A percentile compares a stretch with the other conserved stretches of the same genome.
These are phyloP conservation scores for Magnusiomyces fungicola DNA, from an alignment of 1,139 yeast genomes.

Conservation along the genomic window DNA sequence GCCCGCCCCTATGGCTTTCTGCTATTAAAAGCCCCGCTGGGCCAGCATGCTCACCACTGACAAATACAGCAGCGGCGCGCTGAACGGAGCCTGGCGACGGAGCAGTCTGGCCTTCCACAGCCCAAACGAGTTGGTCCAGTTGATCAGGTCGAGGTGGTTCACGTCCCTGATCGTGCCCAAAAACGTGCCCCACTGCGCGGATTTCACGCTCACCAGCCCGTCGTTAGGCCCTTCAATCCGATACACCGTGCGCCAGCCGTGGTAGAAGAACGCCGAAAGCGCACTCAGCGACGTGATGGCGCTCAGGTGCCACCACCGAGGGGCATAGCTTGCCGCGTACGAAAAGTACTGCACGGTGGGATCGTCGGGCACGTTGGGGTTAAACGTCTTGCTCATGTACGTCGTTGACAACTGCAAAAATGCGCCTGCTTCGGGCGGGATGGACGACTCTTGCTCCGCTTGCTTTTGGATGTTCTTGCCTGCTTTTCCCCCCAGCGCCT, in stretches of 20 bases:
- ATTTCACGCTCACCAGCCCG: conserved; percentile 74
- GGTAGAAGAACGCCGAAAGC: conserved; percentile 34
- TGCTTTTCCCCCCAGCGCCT: no score
- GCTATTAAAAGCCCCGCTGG: conserved; percentile 46
- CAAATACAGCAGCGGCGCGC: conserved; percentile 68
- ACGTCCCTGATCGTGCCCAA: conserved; percentile 70
- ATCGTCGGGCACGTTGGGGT: conserved; percentile 44
- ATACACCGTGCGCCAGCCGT: conserved; percentile 56
- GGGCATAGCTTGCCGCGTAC: conserved; percentile 68
- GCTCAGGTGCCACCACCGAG: conserved; percentile 49
- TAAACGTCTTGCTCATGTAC: conserved; percentile 45
- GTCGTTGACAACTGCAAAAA: conserved; percentile 45
- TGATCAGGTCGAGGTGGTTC: conserved; percentile 79
- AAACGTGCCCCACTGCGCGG: conserved; percentile 79
- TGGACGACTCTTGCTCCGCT: background rate
- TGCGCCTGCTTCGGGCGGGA: conserved; percentile 19
- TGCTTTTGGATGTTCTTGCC: no score
- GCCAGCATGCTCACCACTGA: conserved; percentile 68
- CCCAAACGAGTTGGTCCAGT: conserved; percentile 63
- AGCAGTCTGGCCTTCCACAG: conserved; percentile 25
- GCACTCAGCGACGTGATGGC: background rate
- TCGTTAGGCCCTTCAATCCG: conserved; percentile 56
- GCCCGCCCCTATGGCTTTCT: no score
- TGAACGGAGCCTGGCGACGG: conserved; percentile 42
- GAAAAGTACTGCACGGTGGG: conserved; percentile 68